Conservation (phyloP, 306 rosid genomes). For the Prunus mira region DNA sequence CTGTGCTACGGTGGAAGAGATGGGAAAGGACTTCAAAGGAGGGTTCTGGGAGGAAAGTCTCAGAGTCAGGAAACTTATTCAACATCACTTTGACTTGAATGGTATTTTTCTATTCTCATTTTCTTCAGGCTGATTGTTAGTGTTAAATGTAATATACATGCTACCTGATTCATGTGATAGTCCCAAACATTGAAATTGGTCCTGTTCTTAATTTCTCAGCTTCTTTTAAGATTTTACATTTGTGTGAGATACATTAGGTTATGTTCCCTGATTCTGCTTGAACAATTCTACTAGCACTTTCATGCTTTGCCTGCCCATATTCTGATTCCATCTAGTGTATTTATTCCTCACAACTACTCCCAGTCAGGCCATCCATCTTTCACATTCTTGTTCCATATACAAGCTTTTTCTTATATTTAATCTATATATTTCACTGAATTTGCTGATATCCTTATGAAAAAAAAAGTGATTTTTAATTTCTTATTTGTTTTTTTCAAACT, state of each 20-base stretch:
- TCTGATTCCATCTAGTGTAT: too few species aligned
- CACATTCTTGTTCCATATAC: too few species aligned
- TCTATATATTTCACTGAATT: neutral
- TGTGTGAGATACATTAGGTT: neutral
- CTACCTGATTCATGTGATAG: too few species aligned
- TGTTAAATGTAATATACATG: neutral
- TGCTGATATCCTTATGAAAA: neutral
- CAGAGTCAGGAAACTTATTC: conserved; percentile 59
- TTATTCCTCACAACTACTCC: too few species aligned
- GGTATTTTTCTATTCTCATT: conserved; percentile 35
- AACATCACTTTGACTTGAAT: conserved; percentile 56
- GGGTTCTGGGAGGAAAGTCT: conserved; percentile 46
- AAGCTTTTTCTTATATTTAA: neutral
- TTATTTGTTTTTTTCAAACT: neutral
- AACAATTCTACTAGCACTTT: neutral
- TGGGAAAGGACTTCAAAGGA: conserved; percentile 58
- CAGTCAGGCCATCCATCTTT: too few species aligned
- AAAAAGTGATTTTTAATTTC: neutral
- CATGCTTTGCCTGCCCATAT: neutral
- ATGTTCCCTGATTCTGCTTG: neutral
- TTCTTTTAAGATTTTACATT: neutral
- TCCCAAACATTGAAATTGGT: too few species aligned
- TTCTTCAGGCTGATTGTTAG: neutral
- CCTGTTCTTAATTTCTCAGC: too few species aligned
- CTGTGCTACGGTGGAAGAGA: conserved; percentile 85